Evolutionary conservation across 371 early-diverging fungal species (phyloP), one percentile per base, ranked within the genome.

Genomic region (Syncephalastrum monosporum): DNA sequence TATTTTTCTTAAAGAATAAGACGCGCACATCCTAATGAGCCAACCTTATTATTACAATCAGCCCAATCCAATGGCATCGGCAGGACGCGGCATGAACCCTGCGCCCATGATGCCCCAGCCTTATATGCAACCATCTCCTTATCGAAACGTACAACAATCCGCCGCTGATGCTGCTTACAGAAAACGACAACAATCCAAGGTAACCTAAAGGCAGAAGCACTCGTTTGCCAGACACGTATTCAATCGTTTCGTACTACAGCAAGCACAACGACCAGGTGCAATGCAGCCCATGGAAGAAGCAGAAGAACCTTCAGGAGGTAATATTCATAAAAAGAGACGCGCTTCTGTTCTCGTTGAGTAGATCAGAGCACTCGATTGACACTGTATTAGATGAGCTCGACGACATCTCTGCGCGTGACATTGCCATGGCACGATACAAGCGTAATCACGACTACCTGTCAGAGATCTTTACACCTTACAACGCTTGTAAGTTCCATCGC

Each of bases 381-480:
- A 46, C 13, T 5, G 45, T 17, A 47, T 23, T 68, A 82, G 92
- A 92, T 59, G 91, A 90, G 54, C 62, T 90, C 42, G 92, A 92
- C 58, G 75, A 76, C 57, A 73, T 86, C 55, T 81, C 82, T 5
- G 72, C 81, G 5, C 79, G 85, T 44, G 84, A 86, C 65, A 82
- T 90, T 49, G 85, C 91, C n/a, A 75, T 90, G 65, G 88, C 87
- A 13, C 74, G 92, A 51, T 92, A 90, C 65, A 88, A 85, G 59
- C 81, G 91, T n/a, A 89, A 92, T 54, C 91, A 91, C 59, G 85
- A 88, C 47, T 88, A 84, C 52, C 67, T 92, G 19, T 89, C 88
- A 17, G 84, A 86, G 60, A 83, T 92, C 15, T 88, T 92, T 61
- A 86, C 89, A 24, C 90, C 92, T 1, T 82, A 87, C 60, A 81